Percentiles rank a stretch among this genome's conserved stretches.
These are phyloP conservation scores for Plasmodium sp. DNA, from an alignment of 169 alveolate genomes.

Conservation along the genomic window DNA sequence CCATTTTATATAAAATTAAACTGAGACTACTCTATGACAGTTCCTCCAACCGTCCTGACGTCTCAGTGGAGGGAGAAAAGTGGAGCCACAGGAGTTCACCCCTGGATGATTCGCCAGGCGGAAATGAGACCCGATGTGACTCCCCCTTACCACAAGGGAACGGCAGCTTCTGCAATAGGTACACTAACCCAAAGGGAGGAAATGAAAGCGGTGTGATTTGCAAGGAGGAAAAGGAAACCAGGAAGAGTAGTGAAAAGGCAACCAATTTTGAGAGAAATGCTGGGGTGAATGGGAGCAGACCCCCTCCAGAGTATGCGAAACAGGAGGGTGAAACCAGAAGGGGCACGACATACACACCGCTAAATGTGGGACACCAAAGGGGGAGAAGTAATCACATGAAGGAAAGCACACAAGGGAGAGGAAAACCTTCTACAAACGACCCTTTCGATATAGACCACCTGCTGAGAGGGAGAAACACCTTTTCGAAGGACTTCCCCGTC, in stretches of 20 bases:
- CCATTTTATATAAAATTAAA: constrained; percentile 40
- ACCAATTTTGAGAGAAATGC: neutral
- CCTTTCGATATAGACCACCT: constrained; percentile 5
- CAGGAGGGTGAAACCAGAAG: neutral
- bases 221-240: neutral
- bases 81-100: neutral
- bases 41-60: neutral
- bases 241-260: neutral
- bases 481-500: neutral
- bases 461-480: neutral
- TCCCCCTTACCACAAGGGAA: neutral
- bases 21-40: constrained; percentile 8
- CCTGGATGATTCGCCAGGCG: neutral
- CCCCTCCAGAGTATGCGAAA: neutral
- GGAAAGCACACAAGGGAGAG: neutral
- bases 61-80: neutral
- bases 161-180: neutral
- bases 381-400: neutral
- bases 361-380: neutral
- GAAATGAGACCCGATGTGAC: neutral
- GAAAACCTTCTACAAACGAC: neutral
- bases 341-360: neutral
- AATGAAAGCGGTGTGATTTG: neutral
- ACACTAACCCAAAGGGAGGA: neutral
- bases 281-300: neutral